A percentile compares a stretch with the other conserved stretches of the same genome.
Conservation (phyloP, 805 yeast genomes). For the Babjeviella inositovora region DNA sequence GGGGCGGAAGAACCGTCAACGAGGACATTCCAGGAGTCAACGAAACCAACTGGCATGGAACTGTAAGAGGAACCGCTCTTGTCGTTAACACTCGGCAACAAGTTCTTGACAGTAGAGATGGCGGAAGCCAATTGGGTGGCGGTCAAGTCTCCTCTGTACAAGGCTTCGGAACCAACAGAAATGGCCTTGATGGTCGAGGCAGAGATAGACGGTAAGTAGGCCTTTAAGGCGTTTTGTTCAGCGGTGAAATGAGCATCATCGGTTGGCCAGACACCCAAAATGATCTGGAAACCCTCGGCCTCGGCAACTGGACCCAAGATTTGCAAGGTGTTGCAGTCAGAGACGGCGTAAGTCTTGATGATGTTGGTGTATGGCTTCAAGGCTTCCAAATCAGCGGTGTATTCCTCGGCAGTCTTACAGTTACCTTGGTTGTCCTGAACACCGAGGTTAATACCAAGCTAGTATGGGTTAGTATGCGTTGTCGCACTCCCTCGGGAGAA, state of each 20-base stretch:
- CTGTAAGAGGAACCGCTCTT: slow-evolving; percentile 67
- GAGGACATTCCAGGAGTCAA: slow-evolving; percentile 88
- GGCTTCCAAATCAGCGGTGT: slow-evolving; percentile 45
- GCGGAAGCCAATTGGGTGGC: slow-evolving; percentile 56
- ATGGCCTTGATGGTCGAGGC: slow-evolving; percentile 56
- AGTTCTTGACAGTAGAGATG: slow-evolving; percentile 45
- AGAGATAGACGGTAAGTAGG: slow-evolving; percentile 60
- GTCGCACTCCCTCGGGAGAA: background rate
- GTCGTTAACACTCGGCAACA: slow-evolving; percentile 49
- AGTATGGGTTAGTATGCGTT: slow-evolving; percentile 1
- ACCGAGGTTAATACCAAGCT: slow-evolving; percentile 78
- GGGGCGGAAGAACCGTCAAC: slow-evolving; percentile 64
- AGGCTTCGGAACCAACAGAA: slow-evolving; percentile 90
- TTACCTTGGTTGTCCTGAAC: slow-evolving; percentile 58
- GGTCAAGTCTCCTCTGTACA: slow-evolving; percentile 79
- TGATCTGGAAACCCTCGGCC: slow-evolving; percentile 54
- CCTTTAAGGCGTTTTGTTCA: slow-evolving; percentile 57
- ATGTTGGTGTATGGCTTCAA: slow-evolving; percentile 43
- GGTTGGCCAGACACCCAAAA: slow-evolving; percentile 90
- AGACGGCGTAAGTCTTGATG: slow-evolving; percentile 79
- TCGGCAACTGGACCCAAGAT: slow-evolving; percentile 79
- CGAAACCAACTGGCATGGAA: slow-evolving; percentile 73
- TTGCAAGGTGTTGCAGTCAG: slow-evolving; percentile 87
- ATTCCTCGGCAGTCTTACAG: slow-evolving; percentile 66
- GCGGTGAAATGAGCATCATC: slow-evolving; percentile 63